A percentile compares a stretch with the other conserved stretches of the same genome.
Evolutionary conservation across 208 protist genomes (phyloP).

Genomic region (Plasmodiophora brassicae): DNA sequence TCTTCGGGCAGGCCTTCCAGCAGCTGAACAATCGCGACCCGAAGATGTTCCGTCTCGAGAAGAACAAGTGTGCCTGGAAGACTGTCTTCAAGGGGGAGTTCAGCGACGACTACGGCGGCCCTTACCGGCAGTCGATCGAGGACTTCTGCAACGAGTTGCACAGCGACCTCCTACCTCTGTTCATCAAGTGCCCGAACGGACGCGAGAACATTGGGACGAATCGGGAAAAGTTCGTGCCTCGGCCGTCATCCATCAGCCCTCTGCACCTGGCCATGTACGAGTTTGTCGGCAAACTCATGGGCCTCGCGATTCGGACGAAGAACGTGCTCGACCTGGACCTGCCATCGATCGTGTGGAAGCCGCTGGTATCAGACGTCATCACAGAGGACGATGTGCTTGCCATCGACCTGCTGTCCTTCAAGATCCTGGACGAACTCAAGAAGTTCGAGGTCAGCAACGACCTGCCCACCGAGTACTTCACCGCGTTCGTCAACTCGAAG

Average conservation of each 20-base stretch:
- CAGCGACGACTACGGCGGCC: constrained; percentile 51
- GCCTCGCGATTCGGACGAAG: constrained; percentile 48
- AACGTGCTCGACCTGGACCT: constrained; percentile 46
- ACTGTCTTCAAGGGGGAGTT: constrained; percentile 50
- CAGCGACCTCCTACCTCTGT: constrained; percentile 25
- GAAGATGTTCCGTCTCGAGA: constrained; percentile 34
- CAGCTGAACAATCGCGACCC: constrained; percentile 36
- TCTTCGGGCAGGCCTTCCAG: constrained; percentile 41
- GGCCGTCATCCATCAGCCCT: not conserved
- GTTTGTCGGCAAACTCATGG: constrained; percentile 54
- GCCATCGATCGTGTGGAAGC: constrained; percentile 54
- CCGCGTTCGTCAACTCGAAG: constrained; percentile 29
- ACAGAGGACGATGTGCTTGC: constrained; percentile 14
- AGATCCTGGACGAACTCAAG: constrained; percentile 42
- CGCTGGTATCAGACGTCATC: constrained; percentile 31
- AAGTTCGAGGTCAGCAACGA: constrained; percentile 19
- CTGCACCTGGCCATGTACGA: constrained; percentile 46
- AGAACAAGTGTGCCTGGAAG: constrained; percentile 34
- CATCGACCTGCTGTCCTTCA: constrained; percentile 41
- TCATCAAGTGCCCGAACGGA: constrained; percentile 48
- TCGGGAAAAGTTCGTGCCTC: constrained; percentile 49
- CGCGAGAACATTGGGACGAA: constrained; percentile 38
- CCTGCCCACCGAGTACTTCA: constrained; percentile 22
- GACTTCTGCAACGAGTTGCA: constrained; percentile 53
- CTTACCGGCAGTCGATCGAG: constrained; percentile 52